phyloP scores from a whole-genome alignment of 108 stramenopile genomes.

The Pseudonitzschia multiseries region DNA sequence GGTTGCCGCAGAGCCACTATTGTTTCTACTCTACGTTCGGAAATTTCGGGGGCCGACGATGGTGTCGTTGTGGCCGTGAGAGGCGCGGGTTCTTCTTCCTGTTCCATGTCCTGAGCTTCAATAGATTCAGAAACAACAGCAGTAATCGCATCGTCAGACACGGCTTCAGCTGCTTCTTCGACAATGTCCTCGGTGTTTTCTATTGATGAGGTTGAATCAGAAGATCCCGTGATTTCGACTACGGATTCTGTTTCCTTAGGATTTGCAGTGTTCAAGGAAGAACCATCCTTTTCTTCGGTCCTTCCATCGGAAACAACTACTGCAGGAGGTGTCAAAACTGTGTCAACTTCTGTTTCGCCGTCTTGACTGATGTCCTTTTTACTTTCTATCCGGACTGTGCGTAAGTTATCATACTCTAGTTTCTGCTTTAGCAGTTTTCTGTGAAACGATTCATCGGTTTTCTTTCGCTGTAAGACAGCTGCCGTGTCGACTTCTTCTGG shows the following conservation, averaged over 20 bases:
- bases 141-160: constrained; percentile 32
- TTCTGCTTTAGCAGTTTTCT: constrained; percentile 1
- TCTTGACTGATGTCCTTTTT: neutral
- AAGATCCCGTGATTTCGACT: neutral
- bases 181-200: neutral
- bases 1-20: constrained; percentile 38
- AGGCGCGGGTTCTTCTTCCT: constrained; percentile 39
- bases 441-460: constrained; percentile 4
- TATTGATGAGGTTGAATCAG: neutral
- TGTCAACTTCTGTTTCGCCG: neutral
- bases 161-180: constrained; percentile 27
- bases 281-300: neutral
- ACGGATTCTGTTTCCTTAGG: neutral
- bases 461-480: neutral
- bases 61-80: constrained; percentile 40
- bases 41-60: constrained; percentile 38
- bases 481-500: neutral
- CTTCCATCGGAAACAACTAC: neutral
- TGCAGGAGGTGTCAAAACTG: neutral
- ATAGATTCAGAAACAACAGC: neutral
- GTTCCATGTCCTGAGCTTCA: constrained; percentile 35
- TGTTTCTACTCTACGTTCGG: constrained; percentile 39
- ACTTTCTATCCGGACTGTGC: neutral
- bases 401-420: constrained; percentile 1
- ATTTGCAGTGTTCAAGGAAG: neutral